Percentiles rank a stretch among this genome's conserved stretches.
Conservation (phyloP, 108 stramenopile genomes). For the Seminavis robusta region DNA sequence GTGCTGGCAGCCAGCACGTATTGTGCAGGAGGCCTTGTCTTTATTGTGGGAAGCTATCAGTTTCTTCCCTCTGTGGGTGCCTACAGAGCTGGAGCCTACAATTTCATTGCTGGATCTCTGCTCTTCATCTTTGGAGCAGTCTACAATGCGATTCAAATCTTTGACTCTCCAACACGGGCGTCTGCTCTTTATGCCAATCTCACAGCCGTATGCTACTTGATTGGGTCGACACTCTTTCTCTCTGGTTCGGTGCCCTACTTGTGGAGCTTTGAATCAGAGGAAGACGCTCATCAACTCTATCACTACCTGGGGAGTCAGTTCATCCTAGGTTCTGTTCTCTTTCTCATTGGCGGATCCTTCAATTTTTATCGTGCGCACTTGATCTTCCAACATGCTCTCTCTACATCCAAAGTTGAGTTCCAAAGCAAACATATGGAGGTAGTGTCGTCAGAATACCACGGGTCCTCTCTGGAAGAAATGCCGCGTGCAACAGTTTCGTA, state of each 20-base stretch:
- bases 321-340: background rate
- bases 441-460: no score
- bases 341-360: background rate
- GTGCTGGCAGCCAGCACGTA: background rate
- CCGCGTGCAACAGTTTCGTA: no score
- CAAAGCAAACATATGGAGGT: no score
- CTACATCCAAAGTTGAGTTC: no score
- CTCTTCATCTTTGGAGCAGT: background rate
- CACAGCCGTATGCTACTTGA: background rate
- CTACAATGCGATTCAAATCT: conserved; percentile 2
- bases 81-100: background rate
- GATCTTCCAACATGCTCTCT: no score
- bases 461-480: no score
- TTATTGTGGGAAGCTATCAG: background rate
- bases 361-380: background rate
- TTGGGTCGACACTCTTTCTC: conserved; percentile 4
- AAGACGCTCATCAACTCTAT: background rate
- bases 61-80: background rate
- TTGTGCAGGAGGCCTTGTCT: background rate
- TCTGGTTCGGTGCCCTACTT: conserved; percentile 2
- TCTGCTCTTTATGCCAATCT: background rate
- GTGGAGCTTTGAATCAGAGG: background rate
- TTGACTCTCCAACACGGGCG: background rate
- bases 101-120: background rate
- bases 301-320: background rate